Evolutionary conservation across 768 basidiomycete species (phyloP).

Genomic region (Collybia mongolica): DNA sequence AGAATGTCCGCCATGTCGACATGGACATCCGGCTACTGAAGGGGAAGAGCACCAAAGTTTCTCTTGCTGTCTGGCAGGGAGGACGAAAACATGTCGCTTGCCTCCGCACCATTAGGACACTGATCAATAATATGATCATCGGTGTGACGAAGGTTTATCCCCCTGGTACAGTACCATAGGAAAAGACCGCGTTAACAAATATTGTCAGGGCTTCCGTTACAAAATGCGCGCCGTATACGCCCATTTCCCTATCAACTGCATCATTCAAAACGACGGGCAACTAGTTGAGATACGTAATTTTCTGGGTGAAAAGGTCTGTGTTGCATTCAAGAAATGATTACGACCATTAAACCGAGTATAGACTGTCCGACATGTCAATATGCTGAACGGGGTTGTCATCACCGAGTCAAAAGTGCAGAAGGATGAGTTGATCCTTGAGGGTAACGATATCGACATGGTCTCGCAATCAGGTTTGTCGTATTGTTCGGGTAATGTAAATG

Average conservation of each 20-base stretch:
- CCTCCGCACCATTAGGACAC: slow-evolving; percentile 90
- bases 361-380: slow-evolving; percentile 89
- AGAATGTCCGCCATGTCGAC: slow-evolving; percentile 89
- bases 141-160: slow-evolving; percentile 87
- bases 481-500: neutral
- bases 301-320: slow-evolving; percentile 84
- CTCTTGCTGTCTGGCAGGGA: slow-evolving; percentile 96
- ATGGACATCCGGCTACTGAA: slow-evolving; percentile 90
- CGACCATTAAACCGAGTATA: slow-evolving; percentile 25
- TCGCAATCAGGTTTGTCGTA: slow-evolving; percentile 81
- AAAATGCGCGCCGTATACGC: slow-evolving; percentile 99
- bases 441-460: slow-evolving; percentile 95
- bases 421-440: slow-evolving; percentile 92
- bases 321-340: neutral
- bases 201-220: slow-evolving; percentile 92
- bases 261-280: slow-evolving; percentile 75
- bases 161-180: neutral
- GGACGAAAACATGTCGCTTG: slow-evolving; percentile 98
- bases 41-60: slow-evolving; percentile 77
- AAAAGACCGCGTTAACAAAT: neutral
- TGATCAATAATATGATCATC: slow-evolving; percentile 96
- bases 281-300: slow-evolving; percentile 92
- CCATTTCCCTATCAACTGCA: slow-evolving; percentile 99
- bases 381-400: slow-evolving; percentile 87
- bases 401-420: slow-evolving; percentile 89